Percentiles rank a stretch among this genome's conserved stretches.
Conservation (phyloP, 129 eudicot species). For the Helianthus annuus region DNA sequence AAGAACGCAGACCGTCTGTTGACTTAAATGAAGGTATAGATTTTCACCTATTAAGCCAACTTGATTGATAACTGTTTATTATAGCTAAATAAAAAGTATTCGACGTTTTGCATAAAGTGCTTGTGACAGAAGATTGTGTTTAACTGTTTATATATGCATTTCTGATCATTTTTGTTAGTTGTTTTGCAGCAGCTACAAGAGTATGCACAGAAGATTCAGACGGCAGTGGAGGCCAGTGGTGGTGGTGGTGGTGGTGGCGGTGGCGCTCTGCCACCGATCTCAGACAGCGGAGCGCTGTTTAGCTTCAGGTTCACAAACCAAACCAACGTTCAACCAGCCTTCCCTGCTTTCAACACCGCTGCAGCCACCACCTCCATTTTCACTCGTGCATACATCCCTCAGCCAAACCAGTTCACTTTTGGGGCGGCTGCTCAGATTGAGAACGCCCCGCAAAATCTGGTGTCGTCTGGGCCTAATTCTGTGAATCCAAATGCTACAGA, state of each 20-base stretch:
- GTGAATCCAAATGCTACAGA: slow-evolving; percentile 48
- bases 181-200: slow-evolving; percentile 77
- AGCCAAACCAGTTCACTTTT: slow-evolving; percentile 74
- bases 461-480: slow-evolving; percentile 24
- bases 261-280: slow-evolving; percentile 36
- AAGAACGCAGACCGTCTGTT: slow-evolving; percentile 77
- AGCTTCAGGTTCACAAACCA: slow-evolving; percentile 68
- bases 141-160: neutral
- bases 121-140: neutral
- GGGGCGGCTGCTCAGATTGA: slow-evolving; percentile 51
- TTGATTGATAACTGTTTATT: neutral
- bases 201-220: slow-evolving; percentile 65
- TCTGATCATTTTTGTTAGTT: slow-evolving; percentile 42
- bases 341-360: slow-evolving; percentile 56
- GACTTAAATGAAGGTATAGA: slow-evolving; percentile 66
- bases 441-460: slow-evolving; percentile 24
- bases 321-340: slow-evolving; percentile 29
- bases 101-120: neutral
- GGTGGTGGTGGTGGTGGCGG: neutral
- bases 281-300: slow-evolving; percentile 51
- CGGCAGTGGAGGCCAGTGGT: slow-evolving; percentile 33
- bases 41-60: neutral
- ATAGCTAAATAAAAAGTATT: neutral
- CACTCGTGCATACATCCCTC: slow-evolving; percentile 49
- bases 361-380: slow-evolving; percentile 62